These are phyloP conservation scores for Termitomyces titanicus DNA, from an alignment of 768 basidiomycete species.

Conservation along the genomic window DNA sequence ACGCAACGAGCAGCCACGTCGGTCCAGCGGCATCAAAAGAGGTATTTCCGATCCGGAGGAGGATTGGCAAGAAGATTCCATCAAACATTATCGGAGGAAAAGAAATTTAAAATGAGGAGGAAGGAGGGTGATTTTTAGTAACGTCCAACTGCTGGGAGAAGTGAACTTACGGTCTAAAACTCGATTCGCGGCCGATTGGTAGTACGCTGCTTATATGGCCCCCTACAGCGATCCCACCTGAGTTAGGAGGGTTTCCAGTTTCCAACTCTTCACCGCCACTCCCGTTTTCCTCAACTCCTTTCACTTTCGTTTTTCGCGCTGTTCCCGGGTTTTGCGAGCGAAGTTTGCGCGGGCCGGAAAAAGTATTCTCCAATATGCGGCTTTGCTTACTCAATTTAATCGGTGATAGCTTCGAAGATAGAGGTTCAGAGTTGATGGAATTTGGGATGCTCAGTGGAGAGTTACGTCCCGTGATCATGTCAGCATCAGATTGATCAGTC, in stretches of 20 bases:
- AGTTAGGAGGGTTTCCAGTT: slow-evolving; percentile 13
- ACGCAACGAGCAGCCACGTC: too few species aligned
- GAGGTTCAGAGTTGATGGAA: background rate
- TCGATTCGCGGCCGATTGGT: slow-evolving; percentile 20
- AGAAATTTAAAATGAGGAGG: background rate
- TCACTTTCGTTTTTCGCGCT: slow-evolving; percentile 8
- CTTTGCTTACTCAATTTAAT: background rate
- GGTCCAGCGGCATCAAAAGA: too few species aligned
- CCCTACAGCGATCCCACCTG: slow-evolving; percentile 42
- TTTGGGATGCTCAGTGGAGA: too few species aligned
- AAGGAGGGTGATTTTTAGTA: slow-evolving; percentile 1
- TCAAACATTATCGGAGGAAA: too few species aligned
- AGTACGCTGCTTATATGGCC: slow-evolving; percentile 41
- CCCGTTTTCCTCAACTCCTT: slow-evolving; percentile 23
- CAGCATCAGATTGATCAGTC: background rate
- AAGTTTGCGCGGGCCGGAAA: slow-evolving; percentile 16
- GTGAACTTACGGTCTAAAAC: slow-evolving; percentile 29
- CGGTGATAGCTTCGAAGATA: background rate
- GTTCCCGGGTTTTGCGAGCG: slow-evolving; percentile 11
- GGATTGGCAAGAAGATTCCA: too few species aligned
- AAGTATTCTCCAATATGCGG: background rate
- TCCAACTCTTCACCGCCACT: slow-evolving; percentile 40
- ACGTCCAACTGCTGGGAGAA: slow-evolving; percentile 2
- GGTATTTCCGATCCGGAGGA: too few species aligned
- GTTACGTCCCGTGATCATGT: too few species aligned